Evolutionary conservation across 2,329 filamentous ascomycete genomes (phyloP).

Genomic region (Pseudogymnoascus sp.): DNA sequence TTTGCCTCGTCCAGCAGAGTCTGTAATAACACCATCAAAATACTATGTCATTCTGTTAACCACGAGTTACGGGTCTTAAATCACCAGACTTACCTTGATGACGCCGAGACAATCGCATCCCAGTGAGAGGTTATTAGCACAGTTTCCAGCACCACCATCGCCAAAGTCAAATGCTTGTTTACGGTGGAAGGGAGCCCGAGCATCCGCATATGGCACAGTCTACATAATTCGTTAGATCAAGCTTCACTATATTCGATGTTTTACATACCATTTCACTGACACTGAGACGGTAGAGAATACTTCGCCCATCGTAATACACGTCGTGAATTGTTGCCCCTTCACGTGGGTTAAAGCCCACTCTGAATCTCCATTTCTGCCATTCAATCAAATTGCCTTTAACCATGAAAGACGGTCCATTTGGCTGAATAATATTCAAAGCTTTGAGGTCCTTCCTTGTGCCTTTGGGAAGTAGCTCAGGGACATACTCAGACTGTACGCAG

Average conservation of each 20-base stretch:
- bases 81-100: slow-evolving; percentile 37
- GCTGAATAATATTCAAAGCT: slow-evolving; percentile 52
- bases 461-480: slow-evolving; percentile 33
- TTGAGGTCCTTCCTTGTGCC: slow-evolving; percentile 41
- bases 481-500: slow-evolving; percentile 1
- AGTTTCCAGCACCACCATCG: slow-evolving; percentile 54
- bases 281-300: slow-evolving; percentile 48
- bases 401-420: slow-evolving; percentile 52
- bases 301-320: slow-evolving; percentile 49
- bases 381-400: slow-evolving; percentile 37
- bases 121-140: slow-evolving; percentile 56
- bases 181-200: slow-evolving; percentile 51
- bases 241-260: neutral
- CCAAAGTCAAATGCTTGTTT: slow-evolving; percentile 65
- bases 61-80: slow-evolving; percentile 1
- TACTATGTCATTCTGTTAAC: slow-evolving; percentile 32
- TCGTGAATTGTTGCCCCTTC: slow-evolving; percentile 55
- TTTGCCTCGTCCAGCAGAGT: slow-evolving; percentile 44
- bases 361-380: slow-evolving; percentile 53
- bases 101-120: slow-evolving; percentile 62
- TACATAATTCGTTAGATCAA: slow-evolving; percentile 11
- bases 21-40: slow-evolving; percentile 46
- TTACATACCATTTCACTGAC: slow-evolving; percentile 47
- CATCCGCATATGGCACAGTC: slow-evolving; percentile 54
- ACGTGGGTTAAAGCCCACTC: slow-evolving; percentile 51